These are phyloP conservation scores for Trypanosoma melophagium DNA, from an alignment of 208 protist genomes.

Conservation along the genomic window DNA sequence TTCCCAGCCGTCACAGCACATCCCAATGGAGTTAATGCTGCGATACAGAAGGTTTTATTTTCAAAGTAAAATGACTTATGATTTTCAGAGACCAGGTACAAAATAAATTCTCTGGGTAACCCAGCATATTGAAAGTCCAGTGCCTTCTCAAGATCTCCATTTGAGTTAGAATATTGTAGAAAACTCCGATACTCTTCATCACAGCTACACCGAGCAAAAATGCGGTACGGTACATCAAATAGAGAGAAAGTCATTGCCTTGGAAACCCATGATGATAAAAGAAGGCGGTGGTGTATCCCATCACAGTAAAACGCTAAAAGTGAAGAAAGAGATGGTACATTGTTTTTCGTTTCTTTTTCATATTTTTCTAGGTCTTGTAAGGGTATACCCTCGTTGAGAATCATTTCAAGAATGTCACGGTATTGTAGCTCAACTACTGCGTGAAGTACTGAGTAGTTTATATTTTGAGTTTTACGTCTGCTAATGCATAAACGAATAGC, in stretches of 20 bases:
- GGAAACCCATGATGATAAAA: background rate
- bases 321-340: constrained; percentile 2
- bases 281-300: background rate
- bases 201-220: constrained; percentile 3
- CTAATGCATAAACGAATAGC: constrained; percentile 11
- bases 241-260: background rate
- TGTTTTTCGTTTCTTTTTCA: background rate
- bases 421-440: constrained; percentile 59
- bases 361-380: constrained; percentile 2
- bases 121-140: background rate
- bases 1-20: constrained; percentile 60
- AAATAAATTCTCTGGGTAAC: constrained; percentile 3
- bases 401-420: constrained; percentile 32
- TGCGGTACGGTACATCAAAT: constrained; percentile 16
- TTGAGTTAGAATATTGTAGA: constrained; percentile 4
- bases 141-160: constrained; percentile 8
- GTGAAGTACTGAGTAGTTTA: constrained; percentile 63
- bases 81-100: constrained; percentile 1
- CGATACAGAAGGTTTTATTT: constrained; percentile 43
- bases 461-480: constrained; percentile 3
- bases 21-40: constrained; percentile 52
- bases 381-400: constrained; percentile 38
- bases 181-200: constrained; percentile 6
- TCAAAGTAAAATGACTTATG: constrained; percentile 33
- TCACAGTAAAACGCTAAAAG: constrained; percentile 20